These are phyloP conservation scores for Inga laurina DNA, from an alignment of 306 rosid species.

Conservation along the genomic window DNA sequence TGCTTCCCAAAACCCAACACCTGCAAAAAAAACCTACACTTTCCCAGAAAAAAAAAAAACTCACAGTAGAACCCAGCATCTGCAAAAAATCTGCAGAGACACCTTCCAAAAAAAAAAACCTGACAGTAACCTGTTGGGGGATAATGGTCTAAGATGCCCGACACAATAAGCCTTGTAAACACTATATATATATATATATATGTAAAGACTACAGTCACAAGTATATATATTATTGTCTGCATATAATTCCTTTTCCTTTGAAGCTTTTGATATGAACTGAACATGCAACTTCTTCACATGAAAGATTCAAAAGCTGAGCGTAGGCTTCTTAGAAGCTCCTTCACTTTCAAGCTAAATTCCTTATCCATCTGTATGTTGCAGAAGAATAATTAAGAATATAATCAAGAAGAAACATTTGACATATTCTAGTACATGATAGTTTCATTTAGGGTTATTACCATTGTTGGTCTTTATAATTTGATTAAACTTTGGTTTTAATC, in stretches of 20 bases:
- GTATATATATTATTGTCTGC: conserved; percentile 16
- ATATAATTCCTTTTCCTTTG: conserved; percentile 28
- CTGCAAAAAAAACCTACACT: no score
- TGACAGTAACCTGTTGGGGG: conserved; percentile 53
- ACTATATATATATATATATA: background rate
- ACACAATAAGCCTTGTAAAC: conserved; percentile 49
- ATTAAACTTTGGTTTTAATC: no score
- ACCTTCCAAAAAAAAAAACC: background rate
- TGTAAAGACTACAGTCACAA: background rate
- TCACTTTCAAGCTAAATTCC: conserved; percentile 65
- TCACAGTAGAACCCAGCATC: background rate
- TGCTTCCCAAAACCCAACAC: no score
- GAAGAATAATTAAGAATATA: background rate
- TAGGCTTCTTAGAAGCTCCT: conserved; percentile 73
- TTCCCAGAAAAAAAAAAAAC: no score
- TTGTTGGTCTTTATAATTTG: no score
- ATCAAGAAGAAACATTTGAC: background rate
- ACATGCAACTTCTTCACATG: conserved; percentile 47
- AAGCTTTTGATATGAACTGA: conserved; percentile 29
- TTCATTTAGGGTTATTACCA: no score
- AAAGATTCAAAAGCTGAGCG: conserved; percentile 55
- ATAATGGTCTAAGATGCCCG: conserved; percentile 35
- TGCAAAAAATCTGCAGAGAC: background rate
- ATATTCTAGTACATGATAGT: background rate
- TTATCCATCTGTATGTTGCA: conserved; percentile 68